Evolutionary conservation across 148 eudicot genomes (phyloP).

Genomic region (Camellia granthamiana): DNA sequence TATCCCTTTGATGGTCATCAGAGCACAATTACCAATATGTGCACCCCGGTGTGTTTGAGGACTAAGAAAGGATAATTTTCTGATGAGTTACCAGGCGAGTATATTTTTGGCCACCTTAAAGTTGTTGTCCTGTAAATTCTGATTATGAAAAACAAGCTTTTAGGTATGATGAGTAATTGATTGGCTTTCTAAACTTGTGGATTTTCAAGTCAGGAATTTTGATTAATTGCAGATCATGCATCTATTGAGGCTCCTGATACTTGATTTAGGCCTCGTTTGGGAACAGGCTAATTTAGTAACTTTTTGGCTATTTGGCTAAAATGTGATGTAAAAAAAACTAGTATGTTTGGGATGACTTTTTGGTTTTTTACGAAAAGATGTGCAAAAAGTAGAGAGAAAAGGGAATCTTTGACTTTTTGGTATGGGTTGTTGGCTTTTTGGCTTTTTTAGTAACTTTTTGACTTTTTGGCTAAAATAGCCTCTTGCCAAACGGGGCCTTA

Average conservation of each 20-base stretch:
- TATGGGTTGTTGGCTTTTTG: too few species aligned
- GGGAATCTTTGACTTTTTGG: too few species aligned
- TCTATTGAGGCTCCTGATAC: neutral
- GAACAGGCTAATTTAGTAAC: too few species aligned
- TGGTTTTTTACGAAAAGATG: too few species aligned
- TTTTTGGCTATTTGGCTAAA: too few species aligned
- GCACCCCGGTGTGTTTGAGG: neutral
- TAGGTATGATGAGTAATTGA: neutral
- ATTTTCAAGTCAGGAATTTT: slow-evolving; percentile 5
- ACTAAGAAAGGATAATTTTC: neutral
- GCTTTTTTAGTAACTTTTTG: too few species aligned
- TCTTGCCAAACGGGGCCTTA: too few species aligned
- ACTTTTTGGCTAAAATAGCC: too few species aligned
- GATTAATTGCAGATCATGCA: neutral
- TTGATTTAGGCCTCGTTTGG: too few species aligned
- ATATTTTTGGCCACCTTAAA: neutral
- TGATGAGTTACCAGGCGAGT: neutral
- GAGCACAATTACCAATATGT: neutral
- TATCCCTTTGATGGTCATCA: neutral
- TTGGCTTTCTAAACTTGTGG: neutral
- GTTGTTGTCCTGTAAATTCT: neutral
- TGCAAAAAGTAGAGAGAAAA: too few species aligned
- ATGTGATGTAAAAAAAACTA: too few species aligned
- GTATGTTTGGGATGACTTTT: too few species aligned
- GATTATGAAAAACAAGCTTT: neutral